A percentile compares a stretch with the other conserved stretches of the same genome.
Evolutionary conservation across 495 filamentous ascomycete species (phyloP).

Genomic region (Xylaria flabelliformis): DNA sequence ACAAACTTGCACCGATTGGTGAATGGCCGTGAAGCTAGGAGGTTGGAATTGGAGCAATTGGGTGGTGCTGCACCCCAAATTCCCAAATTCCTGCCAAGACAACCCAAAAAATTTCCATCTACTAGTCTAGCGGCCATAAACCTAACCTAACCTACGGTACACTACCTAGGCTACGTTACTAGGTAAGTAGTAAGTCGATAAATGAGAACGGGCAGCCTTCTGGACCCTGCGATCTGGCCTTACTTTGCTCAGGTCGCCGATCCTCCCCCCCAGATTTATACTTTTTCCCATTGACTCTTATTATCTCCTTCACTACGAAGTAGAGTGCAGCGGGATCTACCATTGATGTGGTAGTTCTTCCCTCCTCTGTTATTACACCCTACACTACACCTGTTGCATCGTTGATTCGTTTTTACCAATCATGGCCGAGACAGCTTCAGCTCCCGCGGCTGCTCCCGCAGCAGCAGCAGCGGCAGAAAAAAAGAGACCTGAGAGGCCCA

Average conservation of each 20-base stretch:
- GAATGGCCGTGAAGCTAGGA: neutral
- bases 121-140: conserved; percentile 25
- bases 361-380: conserved; percentile 9
- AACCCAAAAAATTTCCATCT: conserved; percentile 34
- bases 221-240: conserved; percentile 46
- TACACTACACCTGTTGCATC: neutral
- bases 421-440: conserved; percentile 49
- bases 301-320: neutral
- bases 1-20: neutral
- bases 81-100: conserved; percentile 22
- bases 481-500: conserved; percentile 73
- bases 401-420: conserved; percentile 25
- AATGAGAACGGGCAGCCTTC: conserved; percentile 6
- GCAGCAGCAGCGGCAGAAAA: conserved; percentile 44
- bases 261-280: conserved; percentile 12
- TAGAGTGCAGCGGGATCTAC: conserved; percentile 10
- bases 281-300: neutral
- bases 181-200: neutral
- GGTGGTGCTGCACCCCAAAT: conserved; percentile 9
- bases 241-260: conserved; percentile 30
- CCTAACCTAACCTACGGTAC: neutral
- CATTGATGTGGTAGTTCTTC: conserved; percentile 24
- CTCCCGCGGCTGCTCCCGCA: conserved; percentile 44
- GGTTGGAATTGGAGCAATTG: neutral
- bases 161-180: neutral